A percentile compares a stretch with the other conserved stretches of the same genome.
phyloP scores from a whole-genome alignment of 2,329 filamentous ascomycete species.

The Parafenestella ontariensis region DNA sequence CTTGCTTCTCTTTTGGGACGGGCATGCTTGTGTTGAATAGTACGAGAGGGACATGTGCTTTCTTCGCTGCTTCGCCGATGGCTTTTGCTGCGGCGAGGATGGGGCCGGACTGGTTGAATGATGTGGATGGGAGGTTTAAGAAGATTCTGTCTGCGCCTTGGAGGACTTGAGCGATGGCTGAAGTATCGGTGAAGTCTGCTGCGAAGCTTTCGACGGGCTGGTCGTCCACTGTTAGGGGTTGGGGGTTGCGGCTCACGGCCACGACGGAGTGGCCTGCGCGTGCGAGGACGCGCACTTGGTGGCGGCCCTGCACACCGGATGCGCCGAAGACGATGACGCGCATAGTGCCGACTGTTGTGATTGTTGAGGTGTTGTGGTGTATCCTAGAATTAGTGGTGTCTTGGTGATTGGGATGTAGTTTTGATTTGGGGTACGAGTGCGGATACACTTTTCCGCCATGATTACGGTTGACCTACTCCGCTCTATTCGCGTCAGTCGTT shows the following conservation, averaged over 20 bases:
- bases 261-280: slow-evolving; percentile 34
- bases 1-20: slow-evolving; percentile 25
- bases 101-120: slow-evolving; percentile 34
- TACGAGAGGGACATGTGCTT: slow-evolving; percentile 21
- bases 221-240: slow-evolving; percentile 19
- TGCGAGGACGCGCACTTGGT: slow-evolving; percentile 36
- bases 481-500: no score
- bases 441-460: not conserved
- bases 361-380: not conserved
- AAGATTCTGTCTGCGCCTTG: slow-evolving; percentile 29
- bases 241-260: slow-evolving; percentile 34
- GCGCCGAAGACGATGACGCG: slow-evolving; percentile 39
- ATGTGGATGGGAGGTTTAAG: slow-evolving; percentile 39
- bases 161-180: slow-evolving; percentile 21
- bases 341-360: slow-evolving; percentile 14
- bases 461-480: not conserved
- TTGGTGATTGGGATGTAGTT: not conserved
- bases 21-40: slow-evolving; percentile 44
- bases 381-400: not conserved
- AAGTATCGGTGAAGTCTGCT: slow-evolving; percentile 29
- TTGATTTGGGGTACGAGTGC: not conserved
- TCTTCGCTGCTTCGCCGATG: slow-evolving; percentile 29
- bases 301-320: slow-evolving; percentile 38
- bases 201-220: slow-evolving; percentile 23
- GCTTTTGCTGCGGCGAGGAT: slow-evolving; percentile 29